phyloP scores from a whole-genome alignment of 1,284 basidiomycete species.

The Austroboletus novae-zelandiae region DNA sequence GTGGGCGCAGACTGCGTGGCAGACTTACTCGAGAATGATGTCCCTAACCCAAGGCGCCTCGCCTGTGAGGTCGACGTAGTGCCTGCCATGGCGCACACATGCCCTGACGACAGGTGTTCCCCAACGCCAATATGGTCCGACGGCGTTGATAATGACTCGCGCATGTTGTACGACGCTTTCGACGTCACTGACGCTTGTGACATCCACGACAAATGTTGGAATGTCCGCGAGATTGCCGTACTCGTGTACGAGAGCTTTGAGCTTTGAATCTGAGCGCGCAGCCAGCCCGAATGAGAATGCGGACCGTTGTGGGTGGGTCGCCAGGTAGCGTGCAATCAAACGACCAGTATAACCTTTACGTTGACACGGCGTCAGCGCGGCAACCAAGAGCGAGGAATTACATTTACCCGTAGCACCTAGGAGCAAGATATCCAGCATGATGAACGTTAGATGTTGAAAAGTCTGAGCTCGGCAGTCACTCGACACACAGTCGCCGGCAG shows the following conservation, averaged over 20 bases:
- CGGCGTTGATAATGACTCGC: constrained; percentile 64
- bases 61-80: constrained; percentile 66
- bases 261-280: constrained; percentile 57
- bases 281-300: constrained; percentile 61
- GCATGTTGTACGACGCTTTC: constrained; percentile 52
- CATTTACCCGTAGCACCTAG: constrained; percentile 57
- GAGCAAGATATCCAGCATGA: constrained; percentile 53
- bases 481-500: constrained; percentile 8
- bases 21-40: constrained; percentile 45
- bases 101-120: constrained; percentile 61
- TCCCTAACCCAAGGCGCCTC: constrained; percentile 54
- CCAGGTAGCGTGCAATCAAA: constrained; percentile 60
- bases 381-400: constrained; percentile 3
- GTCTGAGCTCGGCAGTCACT: background rate
- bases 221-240: constrained; percentile 41
- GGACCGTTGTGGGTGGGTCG: constrained; percentile 55
- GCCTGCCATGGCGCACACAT: constrained; percentile 44
- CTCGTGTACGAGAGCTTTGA: constrained; percentile 44
- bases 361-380: constrained; percentile 4
- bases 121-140: constrained; percentile 65
- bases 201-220: constrained; percentile 49
- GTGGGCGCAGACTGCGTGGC: constrained; percentile 6
- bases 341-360: constrained; percentile 59
- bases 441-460: constrained; percentile 14
- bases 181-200: constrained; percentile 44